phyloP scores from a whole-genome alignment of 345 rosid genomes.

The Microthlaspi erraticum region DNA sequence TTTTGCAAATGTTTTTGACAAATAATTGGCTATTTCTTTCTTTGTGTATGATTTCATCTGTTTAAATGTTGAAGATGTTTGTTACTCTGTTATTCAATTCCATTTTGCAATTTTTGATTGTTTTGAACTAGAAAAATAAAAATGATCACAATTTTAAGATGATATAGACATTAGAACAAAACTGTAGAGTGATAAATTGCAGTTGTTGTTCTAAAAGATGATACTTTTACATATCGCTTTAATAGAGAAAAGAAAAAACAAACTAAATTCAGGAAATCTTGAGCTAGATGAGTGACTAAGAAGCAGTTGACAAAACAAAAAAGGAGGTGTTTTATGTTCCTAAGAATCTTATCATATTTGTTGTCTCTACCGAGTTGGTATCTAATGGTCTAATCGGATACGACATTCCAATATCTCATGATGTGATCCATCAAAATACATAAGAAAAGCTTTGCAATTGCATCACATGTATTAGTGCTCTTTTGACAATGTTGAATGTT shows the following conservation, averaged over 20 bases:
- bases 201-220: neutral
- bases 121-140: too few species aligned
- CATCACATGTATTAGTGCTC: slow-evolving; percentile 4
- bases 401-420: slow-evolving; percentile 18
- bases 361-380: slow-evolving; percentile 26
- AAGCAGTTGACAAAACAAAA: slow-evolving; percentile 20
- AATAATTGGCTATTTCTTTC: neutral
- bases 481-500: slow-evolving; percentile 6
- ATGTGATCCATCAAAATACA: slow-evolving; percentile 20
- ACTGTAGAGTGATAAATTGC: neutral
- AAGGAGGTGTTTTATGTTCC: neutral
- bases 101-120: neutral
- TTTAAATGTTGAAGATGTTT: slow-evolving; percentile 12
- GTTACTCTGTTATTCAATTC: neutral
- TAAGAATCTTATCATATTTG: slow-evolving; percentile 29
- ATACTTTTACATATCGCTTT: neutral
- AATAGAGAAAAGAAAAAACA: neutral
- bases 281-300: neutral
- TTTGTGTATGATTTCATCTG: neutral
- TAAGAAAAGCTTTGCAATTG: slow-evolving; percentile 15
- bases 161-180: neutral
- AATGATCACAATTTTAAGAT: too few species aligned
- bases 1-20: neutral
- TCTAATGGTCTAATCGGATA: slow-evolving; percentile 13
- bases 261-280: neutral